Conservation (phyloP, 2,329 filamentous ascomycete genomes). For the Penicillium capsulatum region DNA sequence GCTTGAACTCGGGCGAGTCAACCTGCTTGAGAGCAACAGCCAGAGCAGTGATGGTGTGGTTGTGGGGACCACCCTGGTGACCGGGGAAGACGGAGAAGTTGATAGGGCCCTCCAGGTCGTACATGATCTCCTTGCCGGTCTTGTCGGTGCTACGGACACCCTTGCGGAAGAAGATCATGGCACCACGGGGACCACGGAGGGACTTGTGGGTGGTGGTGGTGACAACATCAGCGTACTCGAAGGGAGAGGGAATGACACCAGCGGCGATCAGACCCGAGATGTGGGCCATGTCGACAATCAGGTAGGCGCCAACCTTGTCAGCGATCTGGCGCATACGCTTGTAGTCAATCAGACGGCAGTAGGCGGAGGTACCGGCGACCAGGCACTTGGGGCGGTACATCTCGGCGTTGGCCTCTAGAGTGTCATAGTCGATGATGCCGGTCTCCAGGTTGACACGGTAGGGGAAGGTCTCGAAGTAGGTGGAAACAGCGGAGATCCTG, state of each 20-base stretch:
- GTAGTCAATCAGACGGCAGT: constrained; percentile 95
- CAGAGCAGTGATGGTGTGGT: constrained; percentile 96
- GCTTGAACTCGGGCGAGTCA: constrained; percentile 80
- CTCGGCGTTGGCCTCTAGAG: constrained; percentile 78
- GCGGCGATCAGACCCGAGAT: constrained; percentile 92
- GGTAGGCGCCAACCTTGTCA: constrained; percentile 86
- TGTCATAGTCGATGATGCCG: constrained; percentile 91
- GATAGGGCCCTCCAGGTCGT: constrained; percentile 88
- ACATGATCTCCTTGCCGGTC: constrained; percentile 78
- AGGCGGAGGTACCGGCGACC: constrained; percentile 89
- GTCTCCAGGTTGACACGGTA: constrained; percentile 89
- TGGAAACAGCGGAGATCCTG: constrained; percentile 93
- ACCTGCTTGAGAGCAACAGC: constrained; percentile 93
- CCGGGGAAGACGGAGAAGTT: constrained; percentile 97
- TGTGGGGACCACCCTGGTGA: constrained; percentile 96
- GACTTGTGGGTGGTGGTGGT: constrained; percentile 99
- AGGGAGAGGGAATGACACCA: constrained; percentile 85
- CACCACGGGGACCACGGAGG: constrained; percentile 86
- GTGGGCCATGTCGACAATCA: constrained; percentile 94
- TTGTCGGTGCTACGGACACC: constrained; percentile 83
- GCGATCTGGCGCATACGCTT: constrained; percentile 84
- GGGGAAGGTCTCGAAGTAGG: constrained; percentile 97
- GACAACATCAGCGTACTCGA: constrained; percentile 85
- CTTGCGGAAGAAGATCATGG: constrained; percentile 97
- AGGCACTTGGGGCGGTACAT: constrained; percentile 95